Conservation (phyloP, 1,284 basidiomycete species). For the Ustilago hordei region DNA sequence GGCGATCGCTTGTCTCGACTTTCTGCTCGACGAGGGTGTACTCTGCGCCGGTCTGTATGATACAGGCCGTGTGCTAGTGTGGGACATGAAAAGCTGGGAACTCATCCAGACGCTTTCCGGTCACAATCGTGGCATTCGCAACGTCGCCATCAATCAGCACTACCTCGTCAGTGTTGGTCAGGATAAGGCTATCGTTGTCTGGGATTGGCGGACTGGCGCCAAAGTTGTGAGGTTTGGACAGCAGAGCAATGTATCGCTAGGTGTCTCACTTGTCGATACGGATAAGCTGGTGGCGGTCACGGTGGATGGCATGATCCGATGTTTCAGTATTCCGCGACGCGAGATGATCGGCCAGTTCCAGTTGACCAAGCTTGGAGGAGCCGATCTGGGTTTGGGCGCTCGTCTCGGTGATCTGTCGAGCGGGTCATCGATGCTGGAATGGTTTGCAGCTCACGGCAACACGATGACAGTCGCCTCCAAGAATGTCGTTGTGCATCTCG, state of each 20-base stretch:
- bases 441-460: constrained; percentile 89
- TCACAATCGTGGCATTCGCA: constrained; percentile 75
- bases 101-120: constrained; percentile 79
- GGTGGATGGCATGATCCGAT: constrained; percentile 88
- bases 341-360: constrained; percentile 93
- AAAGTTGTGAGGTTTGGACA: constrained; percentile 91
- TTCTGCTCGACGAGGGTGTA: constrained; percentile 84
- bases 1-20: constrained; percentile 89
- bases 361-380: constrained; percentile 80
- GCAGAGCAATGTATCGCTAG: constrained; percentile 90
- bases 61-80: constrained; percentile 74
- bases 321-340: constrained; percentile 85
- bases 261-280: constrained; percentile 81
- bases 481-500: constrained; percentile 84
- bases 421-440: constrained; percentile 56
- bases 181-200: constrained; percentile 88
- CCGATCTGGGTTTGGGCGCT: constrained; percentile 27
- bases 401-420: constrained; percentile 49
- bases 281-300: constrained; percentile 84
- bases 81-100: constrained; percentile 49
- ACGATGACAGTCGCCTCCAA: constrained; percentile 93
- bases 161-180: constrained; percentile 89
- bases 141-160: constrained; percentile 85
- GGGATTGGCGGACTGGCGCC: constrained; percentile 77
- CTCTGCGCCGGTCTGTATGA: constrained; percentile 93